Percentiles rank a stretch among this genome's conserved stretches.
These are phyloP conservation scores for Elsinoe australis DNA, from an alignment of 2,329 filamentous ascomycete genomes.

Conservation along the genomic window DNA sequence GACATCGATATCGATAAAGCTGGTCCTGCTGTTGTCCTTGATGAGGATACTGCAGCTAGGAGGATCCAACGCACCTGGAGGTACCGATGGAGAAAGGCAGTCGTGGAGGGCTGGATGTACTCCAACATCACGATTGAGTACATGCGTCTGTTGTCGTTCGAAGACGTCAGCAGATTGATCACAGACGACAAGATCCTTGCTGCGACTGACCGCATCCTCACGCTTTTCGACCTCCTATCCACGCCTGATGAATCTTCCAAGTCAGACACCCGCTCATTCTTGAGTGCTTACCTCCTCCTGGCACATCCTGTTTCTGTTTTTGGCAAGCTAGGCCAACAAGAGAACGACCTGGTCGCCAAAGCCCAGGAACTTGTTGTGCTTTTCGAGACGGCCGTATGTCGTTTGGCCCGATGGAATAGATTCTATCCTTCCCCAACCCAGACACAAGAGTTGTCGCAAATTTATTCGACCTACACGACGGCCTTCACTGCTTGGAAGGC, in stretches of 20 bases:
- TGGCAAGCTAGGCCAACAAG: slow-evolving; percentile 61
- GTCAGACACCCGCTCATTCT: slow-evolving; percentile 66
- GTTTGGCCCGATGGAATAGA: slow-evolving; percentile 57
- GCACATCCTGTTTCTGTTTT: slow-evolving; percentile 73
- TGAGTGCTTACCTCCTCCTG: slow-evolving; percentile 72
- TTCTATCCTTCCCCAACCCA: slow-evolving; percentile 59
- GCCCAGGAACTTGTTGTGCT: slow-evolving; percentile 67
- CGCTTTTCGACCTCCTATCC: slow-evolving; percentile 56
- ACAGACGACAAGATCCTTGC: slow-evolving; percentile 59
- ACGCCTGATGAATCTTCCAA: slow-evolving; percentile 53
- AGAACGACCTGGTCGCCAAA: slow-evolving; percentile 67
- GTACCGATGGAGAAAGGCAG: slow-evolving; percentile 48
- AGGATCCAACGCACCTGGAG: slow-evolving; percentile 67
- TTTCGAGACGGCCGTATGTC: slow-evolving; percentile 67
- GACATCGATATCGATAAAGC: slow-evolving; percentile 42
- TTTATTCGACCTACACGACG: slow-evolving; percentile 66
- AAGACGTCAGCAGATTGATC: slow-evolving; percentile 62
- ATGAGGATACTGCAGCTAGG: slow-evolving; percentile 54
- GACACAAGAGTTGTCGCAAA: slow-evolving; percentile 56
- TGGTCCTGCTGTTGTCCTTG: slow-evolving; percentile 36
- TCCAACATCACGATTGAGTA: slow-evolving; percentile 63
- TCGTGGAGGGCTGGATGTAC: slow-evolving; percentile 57
- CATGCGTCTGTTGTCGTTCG: slow-evolving; percentile 63
- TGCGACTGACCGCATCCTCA: slow-evolving; percentile 58
- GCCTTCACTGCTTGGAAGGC: slow-evolving; percentile 81